These are phyloP conservation scores for Lactarius evosmus DNA, from an alignment of 768 basidiomycete genomes.

Conservation along the genomic window DNA sequence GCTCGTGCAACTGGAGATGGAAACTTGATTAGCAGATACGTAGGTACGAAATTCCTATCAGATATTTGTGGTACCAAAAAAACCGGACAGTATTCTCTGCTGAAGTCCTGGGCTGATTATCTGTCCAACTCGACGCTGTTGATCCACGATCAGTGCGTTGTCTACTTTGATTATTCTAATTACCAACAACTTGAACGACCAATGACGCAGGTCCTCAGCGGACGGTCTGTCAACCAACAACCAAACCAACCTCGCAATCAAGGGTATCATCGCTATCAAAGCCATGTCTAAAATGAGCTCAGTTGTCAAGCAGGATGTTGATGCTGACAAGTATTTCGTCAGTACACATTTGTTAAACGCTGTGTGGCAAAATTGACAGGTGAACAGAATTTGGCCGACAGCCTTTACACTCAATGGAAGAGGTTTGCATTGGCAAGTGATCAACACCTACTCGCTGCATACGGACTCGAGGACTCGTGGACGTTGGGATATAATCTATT, in stretches of 20 bases:
- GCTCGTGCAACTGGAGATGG: conserved; percentile 31
- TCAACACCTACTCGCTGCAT: conserved; percentile 11
- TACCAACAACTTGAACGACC: conserved; percentile 3
- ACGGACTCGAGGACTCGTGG: conserved; percentile 40
- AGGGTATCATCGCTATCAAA: conserved; percentile 63
- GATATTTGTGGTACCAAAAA: neutral
- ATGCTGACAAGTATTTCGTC: conserved; percentile 32
- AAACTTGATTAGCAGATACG: conserved; percentile 29
- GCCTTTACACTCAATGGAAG: conserved; percentile 21
- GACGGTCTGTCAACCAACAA: conserved; percentile 37
- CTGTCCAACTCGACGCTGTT: conserved; percentile 41
- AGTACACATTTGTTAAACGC: conserved; percentile 11
- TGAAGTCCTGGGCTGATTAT: conserved; percentile 35
- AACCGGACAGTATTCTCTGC: conserved; percentile 29
- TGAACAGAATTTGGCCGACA: conserved; percentile 4
- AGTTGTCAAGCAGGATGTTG: conserved; percentile 25
- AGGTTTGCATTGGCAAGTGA: conserved; percentile 5
- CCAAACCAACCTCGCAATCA: conserved; percentile 68
- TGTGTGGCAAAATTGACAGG: neutral
- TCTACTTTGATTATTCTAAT: conserved; percentile 45
- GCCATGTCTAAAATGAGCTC: conserved; percentile 57
- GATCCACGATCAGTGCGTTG: conserved; percentile 48
- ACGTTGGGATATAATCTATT: conserved; percentile 61
- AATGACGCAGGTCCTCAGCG: conserved; percentile 17
- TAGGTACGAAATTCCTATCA: neutral